A percentile compares a stretch with the other conserved stretches of the same genome.
phyloP scores from a whole-genome alignment of 2,329 filamentous ascomycete species.

The Paraphaeosphaeria minitans region DNA sequence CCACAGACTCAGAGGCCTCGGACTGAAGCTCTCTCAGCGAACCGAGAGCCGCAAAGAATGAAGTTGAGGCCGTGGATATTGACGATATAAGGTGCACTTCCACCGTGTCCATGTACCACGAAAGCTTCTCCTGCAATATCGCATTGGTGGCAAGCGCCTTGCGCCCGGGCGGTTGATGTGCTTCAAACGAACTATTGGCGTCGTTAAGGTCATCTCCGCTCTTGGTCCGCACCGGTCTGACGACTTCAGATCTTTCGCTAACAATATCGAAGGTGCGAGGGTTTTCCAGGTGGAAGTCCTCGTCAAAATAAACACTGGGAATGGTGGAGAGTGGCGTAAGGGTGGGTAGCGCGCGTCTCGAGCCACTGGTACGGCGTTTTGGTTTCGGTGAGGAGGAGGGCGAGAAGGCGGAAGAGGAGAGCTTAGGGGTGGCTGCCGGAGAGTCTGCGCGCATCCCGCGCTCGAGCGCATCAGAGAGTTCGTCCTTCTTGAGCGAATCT shows the following conservation, averaged over 20 bases:
- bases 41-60: constrained; percentile 93
- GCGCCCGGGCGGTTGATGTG: constrained; percentile 62
- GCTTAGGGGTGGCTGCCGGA: constrained; percentile 47
- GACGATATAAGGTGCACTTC: constrained; percentile 96
- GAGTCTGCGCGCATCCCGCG: constrained; percentile 44
- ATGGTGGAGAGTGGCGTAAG: constrained; percentile 90
- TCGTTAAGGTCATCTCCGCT: constrained; percentile 58
- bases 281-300: constrained; percentile 93
- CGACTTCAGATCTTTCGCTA: constrained; percentile 94
- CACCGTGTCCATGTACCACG: constrained; percentile 99
- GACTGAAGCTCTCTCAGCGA: constrained; percentile 89
- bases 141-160: constrained; percentile 95
- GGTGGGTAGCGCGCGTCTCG: constrained; percentile 68
- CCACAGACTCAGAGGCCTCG: constrained; percentile 89
- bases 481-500: constrained; percentile 55
- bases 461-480: constrained; percentile 56
- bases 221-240: constrained; percentile 63
- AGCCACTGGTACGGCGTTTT: constrained; percentile 58
- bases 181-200: constrained; percentile 62
- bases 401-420: constrained; percentile 46
- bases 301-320: constrained; percentile 90
- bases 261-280: constrained; percentile 95
- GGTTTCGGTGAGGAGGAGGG: constrained; percentile 54
- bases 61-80: constrained; percentile 92
- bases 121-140: constrained; percentile 95